Percentiles rank a stretch among this genome's conserved stretches.
Conservation (phyloP, 345 rosid genomes). For the Rhizophora apiculata region DNA sequence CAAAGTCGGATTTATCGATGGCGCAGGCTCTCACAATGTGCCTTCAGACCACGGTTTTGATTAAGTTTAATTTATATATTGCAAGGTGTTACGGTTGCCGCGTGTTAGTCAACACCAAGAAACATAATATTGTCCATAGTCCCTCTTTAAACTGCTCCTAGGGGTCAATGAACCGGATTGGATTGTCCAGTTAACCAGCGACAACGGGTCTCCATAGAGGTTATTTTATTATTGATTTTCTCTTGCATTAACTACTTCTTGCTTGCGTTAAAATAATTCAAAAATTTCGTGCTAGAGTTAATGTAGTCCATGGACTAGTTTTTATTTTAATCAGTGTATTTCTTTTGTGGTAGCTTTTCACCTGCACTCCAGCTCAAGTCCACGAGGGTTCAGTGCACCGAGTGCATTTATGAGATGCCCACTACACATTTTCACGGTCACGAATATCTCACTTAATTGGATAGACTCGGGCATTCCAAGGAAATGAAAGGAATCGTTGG, state of each 20-base stretch:
- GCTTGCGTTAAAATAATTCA: neutral
- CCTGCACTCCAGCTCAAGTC: neutral
- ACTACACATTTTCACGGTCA: neutral
- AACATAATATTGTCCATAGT: neutral
- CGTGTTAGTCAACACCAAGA: neutral
- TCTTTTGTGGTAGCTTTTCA: constrained; percentile 9
- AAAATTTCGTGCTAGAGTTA: neutral
- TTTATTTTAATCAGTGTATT: constrained; percentile 4
- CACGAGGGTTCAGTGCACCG: neutral
- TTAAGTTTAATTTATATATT: neutral
- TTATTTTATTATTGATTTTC: neutral
- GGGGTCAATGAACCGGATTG: neutral
- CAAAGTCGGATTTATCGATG: too few relatives aligned
- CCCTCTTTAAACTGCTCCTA: neutral
- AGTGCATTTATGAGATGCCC: neutral
- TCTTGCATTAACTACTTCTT: neutral
- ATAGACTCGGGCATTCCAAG: neutral
- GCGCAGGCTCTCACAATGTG: too few relatives aligned
- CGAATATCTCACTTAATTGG: neutral
- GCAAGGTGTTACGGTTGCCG: neutral
- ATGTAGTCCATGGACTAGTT: constrained; percentile 2
- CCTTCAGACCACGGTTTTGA: neutral
- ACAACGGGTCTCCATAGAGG: neutral
- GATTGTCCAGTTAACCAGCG: neutral
- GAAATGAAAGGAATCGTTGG: neutral